These are phyloP conservation scores for Salvia sclarea DNA, from an alignment of 305 asterid species.

Conservation along the genomic window DNA sequence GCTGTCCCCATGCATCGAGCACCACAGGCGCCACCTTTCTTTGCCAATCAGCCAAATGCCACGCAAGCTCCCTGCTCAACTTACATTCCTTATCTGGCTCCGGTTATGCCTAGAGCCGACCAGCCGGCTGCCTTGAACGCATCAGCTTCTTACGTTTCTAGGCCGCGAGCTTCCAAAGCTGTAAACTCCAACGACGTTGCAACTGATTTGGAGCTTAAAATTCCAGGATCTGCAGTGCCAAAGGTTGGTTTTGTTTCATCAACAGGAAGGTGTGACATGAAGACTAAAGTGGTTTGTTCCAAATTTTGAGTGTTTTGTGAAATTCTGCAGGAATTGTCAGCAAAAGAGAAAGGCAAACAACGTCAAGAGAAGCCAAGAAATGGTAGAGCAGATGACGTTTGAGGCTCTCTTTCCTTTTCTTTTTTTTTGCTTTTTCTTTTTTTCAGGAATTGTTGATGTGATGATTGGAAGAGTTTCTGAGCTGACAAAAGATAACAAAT, in stretches of 20 bases:
- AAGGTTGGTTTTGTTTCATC: background rate
- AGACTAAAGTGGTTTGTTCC: background rate
- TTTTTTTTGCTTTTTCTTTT: too few relatives aligned
- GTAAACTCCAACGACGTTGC: slow-evolving; percentile 12
- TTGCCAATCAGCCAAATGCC: slow-evolving; percentile 3
- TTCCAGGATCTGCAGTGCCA: background rate
- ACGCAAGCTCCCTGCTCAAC: background rate
- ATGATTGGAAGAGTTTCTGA: background rate
- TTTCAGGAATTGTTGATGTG: background rate
- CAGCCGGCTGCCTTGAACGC: background rate
- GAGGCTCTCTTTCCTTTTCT: too few relatives aligned
- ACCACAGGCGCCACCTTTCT: background rate
- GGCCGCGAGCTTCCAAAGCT: slow-evolving; percentile 15
- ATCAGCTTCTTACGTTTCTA: slow-evolving; percentile 5
- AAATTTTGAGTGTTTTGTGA: background rate
- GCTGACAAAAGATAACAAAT: background rate
- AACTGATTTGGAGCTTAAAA: slow-evolving; percentile 25
- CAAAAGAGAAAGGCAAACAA: slow-evolving; percentile 1
- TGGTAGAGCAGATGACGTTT: background rate
- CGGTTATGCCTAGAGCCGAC: slow-evolving; percentile 4
- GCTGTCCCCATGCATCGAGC: slow-evolving; percentile 15
- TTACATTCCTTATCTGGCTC: slow-evolving; percentile 19
- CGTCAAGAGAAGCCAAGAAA: slow-evolving; percentile 13
- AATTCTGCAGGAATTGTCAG: background rate
- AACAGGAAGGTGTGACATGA: background rate